These are phyloP conservation scores for Mucor racemosus DNA, from an alignment of 371 early-diverging fungal genomes.

Conservation along the genomic window DNA sequence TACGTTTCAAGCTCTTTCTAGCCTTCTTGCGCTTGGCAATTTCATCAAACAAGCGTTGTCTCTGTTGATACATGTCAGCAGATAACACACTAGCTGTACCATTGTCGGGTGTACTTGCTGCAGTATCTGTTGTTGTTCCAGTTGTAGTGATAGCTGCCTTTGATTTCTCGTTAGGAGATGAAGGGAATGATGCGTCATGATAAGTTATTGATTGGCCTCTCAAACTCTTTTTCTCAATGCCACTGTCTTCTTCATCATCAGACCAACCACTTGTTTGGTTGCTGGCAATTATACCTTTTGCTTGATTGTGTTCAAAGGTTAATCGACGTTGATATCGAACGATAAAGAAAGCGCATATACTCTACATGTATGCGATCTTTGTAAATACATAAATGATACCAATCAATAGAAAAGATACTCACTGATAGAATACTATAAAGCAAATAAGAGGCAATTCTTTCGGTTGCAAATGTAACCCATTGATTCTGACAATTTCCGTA, in stretches of 20 bases:
- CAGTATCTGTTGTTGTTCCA: not conserved
- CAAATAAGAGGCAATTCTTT: slow-evolving; percentile 28
- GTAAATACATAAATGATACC: not conserved
- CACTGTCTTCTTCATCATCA: slow-evolving; percentile 4
- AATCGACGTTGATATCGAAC: slow-evolving; percentile 11
- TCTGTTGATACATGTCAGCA: slow-evolving; percentile 26
- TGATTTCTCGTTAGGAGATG: not conserved
- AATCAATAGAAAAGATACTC: not conserved
- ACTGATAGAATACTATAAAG: slow-evolving; percentile 26
- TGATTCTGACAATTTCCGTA: slow-evolving; percentile 6
- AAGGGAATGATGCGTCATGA: slow-evolving; percentile 13
- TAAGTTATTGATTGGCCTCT: slow-evolving; percentile 8
- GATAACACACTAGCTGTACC: not conserved
- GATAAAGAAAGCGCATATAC: slow-evolving; percentile 2
- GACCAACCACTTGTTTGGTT: slow-evolving; percentile 19
- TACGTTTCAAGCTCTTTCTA: slow-evolving; percentile 15
- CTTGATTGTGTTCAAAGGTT: not conserved
- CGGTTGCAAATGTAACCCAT: slow-evolving; percentile 26
- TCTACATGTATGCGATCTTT: not conserved
- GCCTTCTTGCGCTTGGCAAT: slow-evolving; percentile 33
- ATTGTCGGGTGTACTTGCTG: not conserved
- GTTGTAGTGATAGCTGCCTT: not conserved
- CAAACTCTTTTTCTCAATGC: not conserved
- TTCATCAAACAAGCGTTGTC: slow-evolving; percentile 32
- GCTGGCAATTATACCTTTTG: slow-evolving; percentile 1